Conservation (phyloP, 495 filamentous ascomycete genomes). For the Rhypophila decipiens region DNA sequence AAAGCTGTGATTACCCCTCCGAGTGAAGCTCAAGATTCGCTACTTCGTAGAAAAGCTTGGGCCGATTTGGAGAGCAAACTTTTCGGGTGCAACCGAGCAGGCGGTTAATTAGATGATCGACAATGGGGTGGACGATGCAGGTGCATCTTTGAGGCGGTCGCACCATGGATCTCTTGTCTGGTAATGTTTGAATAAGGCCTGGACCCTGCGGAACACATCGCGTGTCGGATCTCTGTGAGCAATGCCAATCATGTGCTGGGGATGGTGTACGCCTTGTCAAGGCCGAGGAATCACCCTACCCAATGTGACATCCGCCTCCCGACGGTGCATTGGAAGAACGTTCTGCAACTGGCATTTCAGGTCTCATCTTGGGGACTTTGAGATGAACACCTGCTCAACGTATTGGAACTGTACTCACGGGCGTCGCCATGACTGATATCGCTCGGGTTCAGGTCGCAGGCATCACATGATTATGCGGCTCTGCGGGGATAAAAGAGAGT, state of each 20-base stretch:
- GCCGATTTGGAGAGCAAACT: no score
- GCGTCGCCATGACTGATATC: no score
- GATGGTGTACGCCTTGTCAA: not conserved
- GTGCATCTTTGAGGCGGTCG: conserved; percentile 22
- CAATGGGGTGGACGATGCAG: conserved; percentile 19
- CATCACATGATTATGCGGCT: conserved; percentile 7
- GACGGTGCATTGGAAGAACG: no score
- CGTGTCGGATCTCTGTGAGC: conserved; percentile 25
- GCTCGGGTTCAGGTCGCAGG: not conserved
- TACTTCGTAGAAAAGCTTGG: conserved; percentile 19
- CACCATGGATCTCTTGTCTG: conserved; percentile 23
- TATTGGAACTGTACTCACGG: no score
- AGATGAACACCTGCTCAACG: no score
- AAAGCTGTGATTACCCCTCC: conserved; percentile 7
- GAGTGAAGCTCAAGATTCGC: conserved; percentile 11
- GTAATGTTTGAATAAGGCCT: conserved; percentile 25
- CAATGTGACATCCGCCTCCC: not conserved
- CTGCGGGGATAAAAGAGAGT: conserved; percentile 1
- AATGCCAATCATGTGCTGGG: conserved; percentile 12
- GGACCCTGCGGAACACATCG: conserved; percentile 27
- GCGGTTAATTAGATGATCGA: conserved; percentile 27
- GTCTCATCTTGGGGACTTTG: no score
- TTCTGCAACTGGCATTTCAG: no score
- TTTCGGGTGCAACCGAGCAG: conserved; percentile 5
- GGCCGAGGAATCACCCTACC: not conserved